Evolutionary conservation across 352 stramenopile genomes (phyloP).

Genomic region (Phytophthora niederhauseri): DNA sequence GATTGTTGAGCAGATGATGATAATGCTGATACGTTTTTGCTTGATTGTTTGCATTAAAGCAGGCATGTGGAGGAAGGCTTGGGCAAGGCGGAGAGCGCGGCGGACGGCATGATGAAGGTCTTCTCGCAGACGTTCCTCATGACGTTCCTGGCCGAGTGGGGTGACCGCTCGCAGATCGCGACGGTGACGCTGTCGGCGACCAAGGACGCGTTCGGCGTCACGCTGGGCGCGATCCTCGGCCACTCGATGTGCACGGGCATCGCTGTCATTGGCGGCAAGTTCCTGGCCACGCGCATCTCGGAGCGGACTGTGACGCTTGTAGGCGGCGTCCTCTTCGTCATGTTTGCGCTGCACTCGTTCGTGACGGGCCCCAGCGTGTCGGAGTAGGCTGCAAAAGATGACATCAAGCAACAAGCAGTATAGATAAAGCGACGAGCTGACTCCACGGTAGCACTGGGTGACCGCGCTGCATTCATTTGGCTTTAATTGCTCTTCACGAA

Average conservation of each 20-base stretch:
- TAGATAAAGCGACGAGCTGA: constrained; percentile 34
- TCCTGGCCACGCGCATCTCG: constrained; percentile 97
- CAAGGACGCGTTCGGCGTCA: constrained; percentile 96
- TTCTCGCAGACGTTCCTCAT: constrained; percentile 96
- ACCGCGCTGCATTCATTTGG: constrained; percentile 23
- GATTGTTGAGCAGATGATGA: neutral
- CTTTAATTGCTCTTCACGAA: constrained; percentile 22
- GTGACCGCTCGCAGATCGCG: constrained; percentile 98
- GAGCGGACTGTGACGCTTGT: constrained; percentile 97
- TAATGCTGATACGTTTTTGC: constrained; percentile 3
- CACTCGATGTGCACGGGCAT: constrained; percentile 99
- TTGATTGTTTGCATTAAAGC: neutral
- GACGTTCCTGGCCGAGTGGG: constrained; percentile 99
- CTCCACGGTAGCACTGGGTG: constrained; percentile 4
- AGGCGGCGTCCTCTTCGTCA: constrained; percentile 96
- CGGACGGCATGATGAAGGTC: constrained; percentile 84
- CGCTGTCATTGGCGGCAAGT: constrained; percentile 97
- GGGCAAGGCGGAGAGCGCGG: constrained; percentile 28
- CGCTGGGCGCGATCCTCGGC: constrained; percentile 95
- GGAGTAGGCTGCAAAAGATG: constrained; percentile 26
- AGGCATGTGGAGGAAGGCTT: constrained; percentile 40
- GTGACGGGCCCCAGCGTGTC: constrained; percentile 77
- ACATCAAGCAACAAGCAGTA: constrained; percentile 25
- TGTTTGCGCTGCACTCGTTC: constrained; percentile 97
- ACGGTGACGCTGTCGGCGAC: constrained; percentile 98